These are phyloP conservation scores for Mangifera indica DNA, from an alignment of 345 rosid species.

Conservation along the genomic window DNA sequence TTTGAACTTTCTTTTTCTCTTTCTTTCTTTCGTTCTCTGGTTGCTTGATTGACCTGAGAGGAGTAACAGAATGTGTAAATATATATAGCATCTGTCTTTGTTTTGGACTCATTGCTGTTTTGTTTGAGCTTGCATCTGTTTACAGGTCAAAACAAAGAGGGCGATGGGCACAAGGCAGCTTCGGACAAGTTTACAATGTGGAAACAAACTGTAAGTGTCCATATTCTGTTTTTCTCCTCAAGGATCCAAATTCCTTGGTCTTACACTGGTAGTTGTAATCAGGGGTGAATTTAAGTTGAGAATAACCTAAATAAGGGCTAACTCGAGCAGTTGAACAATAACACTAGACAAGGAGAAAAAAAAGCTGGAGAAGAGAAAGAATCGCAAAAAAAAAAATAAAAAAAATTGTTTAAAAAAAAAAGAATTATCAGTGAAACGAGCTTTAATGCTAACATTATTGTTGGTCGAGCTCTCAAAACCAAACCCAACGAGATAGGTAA, in stretches of 20 bases:
- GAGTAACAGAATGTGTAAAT: background rate
- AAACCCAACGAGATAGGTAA: too few species aligned
- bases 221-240: slow-evolving; percentile 7
- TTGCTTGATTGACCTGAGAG: slow-evolving; percentile 8
- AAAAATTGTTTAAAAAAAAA: too few species aligned
- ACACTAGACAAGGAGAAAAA: too few species aligned
- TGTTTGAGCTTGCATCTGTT: slow-evolving; percentile 16
- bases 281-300: too few species aligned
- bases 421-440: too few species aligned
- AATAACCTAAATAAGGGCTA: too few species aligned
- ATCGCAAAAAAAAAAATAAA: too few species aligned
- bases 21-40: background rate
- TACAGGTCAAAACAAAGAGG: slow-evolving; percentile 13
- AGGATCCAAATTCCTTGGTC: slow-evolving; percentile 4
- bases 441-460: too few species aligned
- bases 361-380: too few species aligned
- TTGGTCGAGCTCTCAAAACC: too few species aligned
- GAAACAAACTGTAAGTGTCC: slow-evolving; percentile 17
- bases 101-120: slow-evolving; percentile 21
- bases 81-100: slow-evolving; percentile 13
- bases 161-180: slow-evolving; percentile 23
- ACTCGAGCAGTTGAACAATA: too few species aligned
- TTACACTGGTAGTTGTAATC: background rate
- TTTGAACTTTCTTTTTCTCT: background rate
- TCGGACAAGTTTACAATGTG: slow-evolving; percentile 11